phyloP scores from a whole-genome alignment of 345 rosid genomes.

The Kernera saxatilis region DNA sequence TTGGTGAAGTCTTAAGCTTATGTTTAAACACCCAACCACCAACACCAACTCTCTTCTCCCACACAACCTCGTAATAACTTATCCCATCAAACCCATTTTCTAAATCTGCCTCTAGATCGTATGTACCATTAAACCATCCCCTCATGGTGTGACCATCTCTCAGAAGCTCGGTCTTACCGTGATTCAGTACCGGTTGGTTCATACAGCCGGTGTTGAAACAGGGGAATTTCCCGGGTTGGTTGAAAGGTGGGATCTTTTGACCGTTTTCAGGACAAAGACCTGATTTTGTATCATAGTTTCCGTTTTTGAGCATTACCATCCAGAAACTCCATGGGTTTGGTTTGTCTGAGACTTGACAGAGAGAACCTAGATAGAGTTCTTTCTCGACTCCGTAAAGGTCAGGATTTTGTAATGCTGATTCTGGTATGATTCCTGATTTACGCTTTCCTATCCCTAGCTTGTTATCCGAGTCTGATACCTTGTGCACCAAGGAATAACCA shows the following conservation, averaged over 20 bases:
- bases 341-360: conserved; percentile 54
- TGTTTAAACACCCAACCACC: conserved; percentile 73
- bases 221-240: conserved; percentile 47
- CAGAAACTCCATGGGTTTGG: conserved; percentile 83
- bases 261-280: conserved; percentile 71
- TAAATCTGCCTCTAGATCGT: conserved; percentile 44
- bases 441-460: conserved; percentile 44
- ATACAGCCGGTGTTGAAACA: conserved; percentile 76
- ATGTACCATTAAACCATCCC: conserved; percentile 78
- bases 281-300: conserved; percentile 64
- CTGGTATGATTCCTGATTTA: conserved; percentile 35
- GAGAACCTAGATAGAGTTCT: conserved; percentile 63
- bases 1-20: conserved; percentile 58
- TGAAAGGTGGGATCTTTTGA: conserved; percentile 40
- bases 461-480: conserved; percentile 60
- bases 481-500: conserved; percentile 46
- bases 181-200: conserved; percentile 69
- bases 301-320: conserved; percentile 92
- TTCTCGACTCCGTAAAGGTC: conserved; percentile 69
- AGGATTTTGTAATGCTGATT: conserved; percentile 32
- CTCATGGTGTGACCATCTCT: conserved; percentile 43
- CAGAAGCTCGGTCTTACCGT: conserved; percentile 46
- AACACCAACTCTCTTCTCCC: conserved; percentile 65
- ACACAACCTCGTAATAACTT: conserved; percentile 58
- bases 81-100: conserved; percentile 17